phyloP scores from a whole-genome alignment of 75 land plant species.

The Picea glauca region DNA sequence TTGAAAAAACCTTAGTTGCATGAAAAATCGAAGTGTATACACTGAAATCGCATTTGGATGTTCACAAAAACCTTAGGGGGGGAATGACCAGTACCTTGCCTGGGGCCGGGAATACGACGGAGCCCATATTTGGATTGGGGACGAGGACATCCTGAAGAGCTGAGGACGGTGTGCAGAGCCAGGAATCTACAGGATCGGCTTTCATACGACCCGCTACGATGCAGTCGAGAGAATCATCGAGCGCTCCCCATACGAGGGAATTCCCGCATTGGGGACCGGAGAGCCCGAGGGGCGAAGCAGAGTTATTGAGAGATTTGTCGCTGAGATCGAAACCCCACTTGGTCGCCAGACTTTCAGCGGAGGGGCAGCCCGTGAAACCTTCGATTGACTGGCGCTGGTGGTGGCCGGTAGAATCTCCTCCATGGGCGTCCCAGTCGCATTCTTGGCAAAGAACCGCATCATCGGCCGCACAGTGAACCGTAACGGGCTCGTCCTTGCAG shows the following conservation, averaged over 20 bases:
- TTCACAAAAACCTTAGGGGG: too few species aligned
- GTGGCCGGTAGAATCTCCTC: not conserved
- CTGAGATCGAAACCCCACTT: slow-evolving; percentile 45
- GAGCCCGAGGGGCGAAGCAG: not conserved
- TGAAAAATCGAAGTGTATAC: too few species aligned
- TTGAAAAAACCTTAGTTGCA: too few species aligned
- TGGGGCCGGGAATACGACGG: not conserved
- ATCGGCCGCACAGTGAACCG: slow-evolving; percentile 53
- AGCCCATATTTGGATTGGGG: not conserved
- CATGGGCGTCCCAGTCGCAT: slow-evolving; percentile 67
- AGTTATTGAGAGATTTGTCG: not conserved
- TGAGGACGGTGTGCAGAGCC: slow-evolving; percentile 8
- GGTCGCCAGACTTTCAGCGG: slow-evolving; percentile 36
- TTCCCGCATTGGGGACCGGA: too few species aligned
- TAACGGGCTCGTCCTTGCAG: slow-evolving; percentile 47
- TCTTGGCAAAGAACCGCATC: slow-evolving; percentile 55
- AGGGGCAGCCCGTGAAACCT: slow-evolving; percentile 54
- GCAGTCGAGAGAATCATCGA: not conserved
- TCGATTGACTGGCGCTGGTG: slow-evolving; percentile 35
- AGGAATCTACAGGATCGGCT: slow-evolving; percentile 4
- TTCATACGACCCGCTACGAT: not conserved
- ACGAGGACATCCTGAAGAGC: not conserved
- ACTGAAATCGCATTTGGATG: too few species aligned
- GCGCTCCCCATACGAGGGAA: too few species aligned
- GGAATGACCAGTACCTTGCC: not conserved